These are phyloP conservation scores for Cupressus sempervirens DNA, from an alignment of 75 land plant species.

Conservation along the genomic window DNA sequence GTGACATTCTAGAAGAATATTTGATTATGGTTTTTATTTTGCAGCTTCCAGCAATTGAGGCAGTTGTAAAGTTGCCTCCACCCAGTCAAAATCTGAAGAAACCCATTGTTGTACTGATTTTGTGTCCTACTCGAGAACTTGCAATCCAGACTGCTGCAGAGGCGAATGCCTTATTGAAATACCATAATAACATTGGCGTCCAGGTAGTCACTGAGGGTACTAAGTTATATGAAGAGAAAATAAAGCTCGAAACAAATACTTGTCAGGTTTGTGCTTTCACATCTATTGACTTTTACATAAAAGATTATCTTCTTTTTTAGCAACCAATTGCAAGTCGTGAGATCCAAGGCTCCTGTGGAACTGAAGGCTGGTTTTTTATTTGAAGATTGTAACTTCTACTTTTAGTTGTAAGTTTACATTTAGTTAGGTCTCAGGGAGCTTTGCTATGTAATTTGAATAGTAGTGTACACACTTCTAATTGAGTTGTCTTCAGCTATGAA, in stretches of 20 bases:
- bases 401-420: no score
- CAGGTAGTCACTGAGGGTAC: constrained; percentile 66
- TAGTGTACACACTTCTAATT: no score
- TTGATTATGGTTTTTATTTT: constrained; percentile 13
- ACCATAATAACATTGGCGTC: constrained; percentile 60
- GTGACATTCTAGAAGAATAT: not conserved
- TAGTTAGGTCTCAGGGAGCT: no score
- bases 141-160: constrained; percentile 75
- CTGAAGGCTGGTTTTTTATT: not conserved
- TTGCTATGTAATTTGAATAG: no score
- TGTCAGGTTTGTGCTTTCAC: constrained; percentile 48
- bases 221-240: constrained; percentile 56
- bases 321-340: not conserved
- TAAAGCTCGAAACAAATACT: constrained; percentile 46
- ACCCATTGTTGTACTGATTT: constrained; percentile 53
- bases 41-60: constrained; percentile 85
- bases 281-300: not conserved
- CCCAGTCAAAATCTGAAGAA: constrained; percentile 14
- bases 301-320: not conserved
- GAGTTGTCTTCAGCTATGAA: no score
- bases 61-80: constrained; percentile 48
- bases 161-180: constrained; percentile 51
- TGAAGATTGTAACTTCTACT: not conserved
- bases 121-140: constrained; percentile 76
- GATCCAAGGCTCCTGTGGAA: not conserved